A percentile compares a stretch with the other conserved stretches of the same genome.
Evolutionary conservation across 805 yeast species (phyloP).

Genomic region (Yarrowia hollandica): DNA sequence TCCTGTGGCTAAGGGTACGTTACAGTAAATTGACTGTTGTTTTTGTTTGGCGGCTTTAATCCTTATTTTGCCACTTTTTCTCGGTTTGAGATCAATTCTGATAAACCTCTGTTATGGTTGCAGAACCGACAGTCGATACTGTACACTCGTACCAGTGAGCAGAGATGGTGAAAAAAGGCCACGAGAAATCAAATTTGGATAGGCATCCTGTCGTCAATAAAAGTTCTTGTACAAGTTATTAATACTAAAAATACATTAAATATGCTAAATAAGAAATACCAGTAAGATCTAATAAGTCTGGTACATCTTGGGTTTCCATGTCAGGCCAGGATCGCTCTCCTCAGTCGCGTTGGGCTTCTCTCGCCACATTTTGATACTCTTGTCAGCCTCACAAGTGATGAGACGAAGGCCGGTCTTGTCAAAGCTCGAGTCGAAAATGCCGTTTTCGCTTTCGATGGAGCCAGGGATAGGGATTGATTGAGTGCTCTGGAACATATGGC

Average conservation of each 20-base stretch:
- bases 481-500: slow-evolving; percentile 58
- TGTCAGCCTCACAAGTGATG: slow-evolving; percentile 89
- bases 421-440: slow-evolving; percentile 69
- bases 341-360: slow-evolving; percentile 45
- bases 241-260: slow-evolving; percentile 24
- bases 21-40: no score
- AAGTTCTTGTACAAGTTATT: neutral
- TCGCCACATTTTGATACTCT: slow-evolving; percentile 63
- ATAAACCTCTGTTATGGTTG: no score
- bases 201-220: no score
- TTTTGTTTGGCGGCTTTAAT: no score
- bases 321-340: slow-evolving; percentile 44
- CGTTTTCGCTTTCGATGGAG: slow-evolving; percentile 61
- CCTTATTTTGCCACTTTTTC: no score
- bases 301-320: slow-evolving; percentile 40
- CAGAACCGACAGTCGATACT: no score
- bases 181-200: no score
- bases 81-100: no score
- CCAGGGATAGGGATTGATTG: slow-evolving; percentile 66
- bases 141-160: no score
- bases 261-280: neutral
- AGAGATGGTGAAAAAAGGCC: no score
- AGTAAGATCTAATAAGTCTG: slow-evolving; percentile 1
- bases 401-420: slow-evolving; percentile 79
- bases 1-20: no score